These are phyloP conservation scores for Teratosphaeria gauchensis DNA, from an alignment of 2,329 filamentous ascomycete genomes.

Conservation along the genomic window DNA sequence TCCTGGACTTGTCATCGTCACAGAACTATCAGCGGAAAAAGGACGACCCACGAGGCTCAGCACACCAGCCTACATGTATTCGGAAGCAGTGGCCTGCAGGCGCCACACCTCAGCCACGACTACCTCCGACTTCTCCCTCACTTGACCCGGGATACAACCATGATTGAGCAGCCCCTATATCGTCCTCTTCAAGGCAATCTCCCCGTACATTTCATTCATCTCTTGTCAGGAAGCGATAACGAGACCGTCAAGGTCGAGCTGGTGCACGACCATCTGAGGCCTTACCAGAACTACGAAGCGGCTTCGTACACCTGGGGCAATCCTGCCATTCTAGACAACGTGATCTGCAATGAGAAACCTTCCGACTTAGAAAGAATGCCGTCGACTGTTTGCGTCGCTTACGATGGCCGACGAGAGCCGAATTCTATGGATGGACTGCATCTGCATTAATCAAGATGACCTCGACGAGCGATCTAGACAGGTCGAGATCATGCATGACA, in stretches of 20 bases:
- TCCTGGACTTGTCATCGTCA: too few species aligned
- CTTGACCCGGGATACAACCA: neutral
- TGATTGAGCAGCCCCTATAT: neutral
- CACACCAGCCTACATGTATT: neutral
- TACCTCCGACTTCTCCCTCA: neutral
- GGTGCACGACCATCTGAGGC: neutral
- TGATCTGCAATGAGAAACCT: neutral
- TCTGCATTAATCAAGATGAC: slow-evolving; percentile 2
- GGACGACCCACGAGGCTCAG: too few species aligned
- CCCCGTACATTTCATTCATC: neutral
- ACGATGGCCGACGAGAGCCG: neutral
- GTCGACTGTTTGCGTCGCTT: neutral
- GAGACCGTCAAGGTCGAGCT: neutral
- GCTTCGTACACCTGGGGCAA: neutral
- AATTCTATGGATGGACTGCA: slow-evolving; percentile 1
- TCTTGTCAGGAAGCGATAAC: neutral
- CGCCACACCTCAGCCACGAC: neutral
- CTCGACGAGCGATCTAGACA: neutral
- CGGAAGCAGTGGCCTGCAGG: neutral
- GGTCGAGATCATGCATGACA: neutral
- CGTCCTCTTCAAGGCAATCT: neutral
- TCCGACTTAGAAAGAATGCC: neutral
- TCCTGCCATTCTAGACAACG: neutral
- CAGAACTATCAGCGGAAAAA: too few species aligned
- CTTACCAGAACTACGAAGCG: neutral